Evolutionary conservation across 768 basidiomycete genomes (phyloP), one percentile per base, ranked within the genome.

Genomic region (Xerocomellus intermedius): DNA sequence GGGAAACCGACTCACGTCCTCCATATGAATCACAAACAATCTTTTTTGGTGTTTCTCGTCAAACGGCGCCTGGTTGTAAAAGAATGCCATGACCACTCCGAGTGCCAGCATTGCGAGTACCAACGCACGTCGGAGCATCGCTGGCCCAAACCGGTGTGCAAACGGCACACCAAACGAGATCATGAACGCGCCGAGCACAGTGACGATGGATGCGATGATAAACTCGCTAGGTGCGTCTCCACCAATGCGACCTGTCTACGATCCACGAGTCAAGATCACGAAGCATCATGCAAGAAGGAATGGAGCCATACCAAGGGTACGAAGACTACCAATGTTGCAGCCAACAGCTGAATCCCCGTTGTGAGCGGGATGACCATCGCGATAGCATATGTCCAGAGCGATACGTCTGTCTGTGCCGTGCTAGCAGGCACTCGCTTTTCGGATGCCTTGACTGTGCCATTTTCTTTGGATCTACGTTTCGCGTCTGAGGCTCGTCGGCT

Each of bases 41-140:
- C 96, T 76, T 72, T 92, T 92, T 62, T 94, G 95, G 67, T 98
- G 96, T 78, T 84, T 83, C 16, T 64, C 70, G 63, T 97, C 94
- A 67, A 94, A 98, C 0, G 89, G 84, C 5, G 73, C 69, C 39
- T 79, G 72, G 60, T 73, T 68, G 7, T 80, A 75, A 69, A 93
- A 93, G 39, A 85, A 68, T 0, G 82, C 85, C 58, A 91, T 82
- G 2, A 77, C 58, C 9, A 78, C 60, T 0, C 77, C 76, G 0
- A 83, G 82, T 1, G 74, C 44, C 33, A 84, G 62, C 24, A 77
- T 69, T 6, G 84, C 65, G 3, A 80, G 54, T 19, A 84, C 35
- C 26, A 89, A 67, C 5, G 69, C 62, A 8, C 64, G 73, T 33
- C 68, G 63, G 38, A 84, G 73, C 8, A 62, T 59, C 9, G 60